Evolutionary conservation across 345 rosid genomes (phyloP), one percentile per base, ranked within the genome.

Genomic region (Eucalyptus curtisii): DNA sequence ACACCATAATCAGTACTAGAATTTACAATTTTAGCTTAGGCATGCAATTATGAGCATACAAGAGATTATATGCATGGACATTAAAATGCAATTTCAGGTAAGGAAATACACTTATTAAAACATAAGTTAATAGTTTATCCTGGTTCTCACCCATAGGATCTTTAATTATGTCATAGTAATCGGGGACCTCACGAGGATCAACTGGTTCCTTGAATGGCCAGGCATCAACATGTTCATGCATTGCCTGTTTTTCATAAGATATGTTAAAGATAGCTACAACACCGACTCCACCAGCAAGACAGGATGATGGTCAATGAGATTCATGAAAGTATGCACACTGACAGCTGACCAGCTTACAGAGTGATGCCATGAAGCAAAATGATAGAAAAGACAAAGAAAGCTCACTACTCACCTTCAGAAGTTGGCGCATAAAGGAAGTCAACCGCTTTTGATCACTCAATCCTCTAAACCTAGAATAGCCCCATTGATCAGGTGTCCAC

Each of bases 161-260:
- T 95, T 96, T 97, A 90, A 98, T 98, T 91, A 98, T 95, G 89
- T 95, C 99, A 91, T 97, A 96, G 92, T 98, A 98, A 95, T 97
- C 99, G 53, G 99, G 99, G 89, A 95, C 99, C 91, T 98, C 99
- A 59, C 95, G 97, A 79, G 91, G 91, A 94, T 98, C 99, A 53
- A 98, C 99, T 71, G 99, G 99, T 86, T 98, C 99, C 95, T 94
- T 96, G 91, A 96, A 97, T 66, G 99, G 99, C 99, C 99, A 98
- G 86, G 98, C 96, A 95, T 98, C 99, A 86, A 92, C 96, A 87
- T 98, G 98, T 49, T 98, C 99, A 89, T 95, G 96, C 98, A 98
- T 94, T 49, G 99, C 88, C 99, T 97, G 96, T 88, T 91, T n/a
- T 87, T 88, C 84, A 76, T 76, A 40, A 76, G 84, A 40, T 40